Base-by-base conservation (phyloP, 164 flowering plant genomes). In the Chimonanthus praecox region DNA sequence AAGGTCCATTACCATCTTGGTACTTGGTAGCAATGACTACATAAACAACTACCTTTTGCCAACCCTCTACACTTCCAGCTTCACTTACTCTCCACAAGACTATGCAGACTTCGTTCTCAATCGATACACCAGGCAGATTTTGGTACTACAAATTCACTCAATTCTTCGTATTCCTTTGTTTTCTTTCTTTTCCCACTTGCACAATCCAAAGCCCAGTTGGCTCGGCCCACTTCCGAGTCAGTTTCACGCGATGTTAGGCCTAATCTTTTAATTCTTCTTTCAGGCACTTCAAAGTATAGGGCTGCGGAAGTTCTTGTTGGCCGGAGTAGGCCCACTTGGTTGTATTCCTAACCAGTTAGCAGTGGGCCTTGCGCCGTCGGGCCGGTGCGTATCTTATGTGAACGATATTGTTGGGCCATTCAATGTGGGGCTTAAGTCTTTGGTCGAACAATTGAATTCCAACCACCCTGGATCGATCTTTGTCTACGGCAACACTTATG, bases 281-380 rank as follows among this genome's bases (percentile, higher is more conserved):
- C 85, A 90, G 95, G 89, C 91, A 66, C 78, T 94, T 18, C 74
- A 87, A 75, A 88, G 84, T 64, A 69, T 90, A 45, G 97, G 98
- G 47, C 79, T 92, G 6, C 81, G 94, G 78, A 94, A 91, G 80
- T 89, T 94, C 78, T 68, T 89, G 11, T 45, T 92, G 44, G 85
- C 86, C 0, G 98, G 94, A 71, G 44, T 91, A 4, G 92, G 89
- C n/a, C 88, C 90, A 16, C 78, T 92, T 45, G 94, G 95, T 16
- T 92, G 97, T 82, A 89, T 89, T 54, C 90, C 97, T 13, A 88
- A 82, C 72, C 94, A 88, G 46, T 60, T 83, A 49, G 96, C 92
- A 2, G 72, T 78, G 0, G 87, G 89, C 2, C 78, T 70, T 48
- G 86, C 86, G n/a, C 85, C 81, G 0, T 77, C 79, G 0, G 97